Conservation (phyloP, 2,329 filamentous ascomycete genomes). For the Colletotrichum salicis region DNA sequence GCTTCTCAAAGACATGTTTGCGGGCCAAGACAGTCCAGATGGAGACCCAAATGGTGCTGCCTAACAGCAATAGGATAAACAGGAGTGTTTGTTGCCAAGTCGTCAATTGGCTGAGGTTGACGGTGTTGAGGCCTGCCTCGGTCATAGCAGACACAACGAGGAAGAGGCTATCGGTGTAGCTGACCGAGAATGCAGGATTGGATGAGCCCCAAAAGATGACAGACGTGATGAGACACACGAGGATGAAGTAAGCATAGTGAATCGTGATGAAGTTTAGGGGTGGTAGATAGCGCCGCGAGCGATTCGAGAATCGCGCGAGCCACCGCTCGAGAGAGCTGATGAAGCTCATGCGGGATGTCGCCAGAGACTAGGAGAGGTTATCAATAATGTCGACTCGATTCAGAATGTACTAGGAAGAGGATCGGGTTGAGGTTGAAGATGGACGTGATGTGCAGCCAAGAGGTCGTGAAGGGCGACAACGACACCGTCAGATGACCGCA, state of each 20-base stretch:
- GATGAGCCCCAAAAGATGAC: constrained; percentile 71
- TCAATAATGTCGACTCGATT: background rate
- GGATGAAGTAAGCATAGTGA: constrained; percentile 75
- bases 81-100: constrained; percentile 75
- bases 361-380: background rate
- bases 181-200: constrained; percentile 61
- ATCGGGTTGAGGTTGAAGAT: background rate
- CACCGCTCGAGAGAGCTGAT: background rate
- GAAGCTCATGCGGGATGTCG: background rate
- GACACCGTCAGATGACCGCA: background rate
- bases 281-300: constrained; percentile 39
- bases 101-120: constrained; percentile 71
- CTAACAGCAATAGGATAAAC: constrained; percentile 72
- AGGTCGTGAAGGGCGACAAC: background rate
- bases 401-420: background rate
- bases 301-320: background rate
- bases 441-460: background rate
- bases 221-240: constrained; percentile 64
- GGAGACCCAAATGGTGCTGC: constrained; percentile 73
- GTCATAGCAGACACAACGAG: constrained; percentile 75
- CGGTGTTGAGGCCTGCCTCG: constrained; percentile 74
- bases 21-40: constrained; percentile 71
- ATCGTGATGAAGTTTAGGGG: constrained; percentile 71
- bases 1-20: constrained; percentile 69
- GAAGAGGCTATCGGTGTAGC: constrained; percentile 75